These are phyloP conservation scores for Hyaloscypha hepaticicola DNA, from an alignment of 495 filamentous ascomycete genomes.

Conservation along the genomic window DNA sequence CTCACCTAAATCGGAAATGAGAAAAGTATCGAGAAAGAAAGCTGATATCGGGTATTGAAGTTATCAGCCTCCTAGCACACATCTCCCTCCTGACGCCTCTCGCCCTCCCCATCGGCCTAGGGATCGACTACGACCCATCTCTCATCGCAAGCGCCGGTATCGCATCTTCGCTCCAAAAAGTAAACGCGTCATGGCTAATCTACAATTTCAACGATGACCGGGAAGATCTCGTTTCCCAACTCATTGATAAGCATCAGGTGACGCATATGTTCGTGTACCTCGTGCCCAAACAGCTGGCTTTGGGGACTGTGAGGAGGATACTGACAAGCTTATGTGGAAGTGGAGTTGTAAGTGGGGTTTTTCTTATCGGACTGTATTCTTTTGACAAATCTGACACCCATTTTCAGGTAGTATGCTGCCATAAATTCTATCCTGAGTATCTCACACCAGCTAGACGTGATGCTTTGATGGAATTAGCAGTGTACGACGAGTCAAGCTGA, in stretches of 20 bases:
- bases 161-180: background rate
- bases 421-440: conserved; percentile 19
- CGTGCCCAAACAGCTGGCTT: conserved; percentile 17
- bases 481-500: conserved; percentile 12
- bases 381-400: background rate
- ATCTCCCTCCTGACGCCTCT: background rate
- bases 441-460: conserved; percentile 8
- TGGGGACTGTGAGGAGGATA: conserved; percentile 12
- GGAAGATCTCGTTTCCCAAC: conserved; percentile 6
- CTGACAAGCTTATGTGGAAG: conserved; percentile 7
- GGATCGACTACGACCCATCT: conserved; percentile 15
- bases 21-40: background rate
- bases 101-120: background rate
- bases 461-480: conserved; percentile 14
- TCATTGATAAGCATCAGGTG: background rate
- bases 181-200: conserved; percentile 8
- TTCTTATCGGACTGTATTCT: background rate
- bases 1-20: background rate
- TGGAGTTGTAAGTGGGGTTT: conserved; percentile 1
- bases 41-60: background rate
- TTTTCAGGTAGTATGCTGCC: conserved; percentile 12
- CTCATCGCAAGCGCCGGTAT: conserved; percentile 12
- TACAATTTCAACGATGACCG: conserved; percentile 20
- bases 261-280: conserved; percentile 23
- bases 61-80: conserved; percentile 9